Percentiles rank a stretch among this genome's conserved stretches.
Evolutionary conservation across 2,329 filamentous ascomycete genomes (phyloP).

Genomic region (Ascosphaera pollenicola): DNA sequence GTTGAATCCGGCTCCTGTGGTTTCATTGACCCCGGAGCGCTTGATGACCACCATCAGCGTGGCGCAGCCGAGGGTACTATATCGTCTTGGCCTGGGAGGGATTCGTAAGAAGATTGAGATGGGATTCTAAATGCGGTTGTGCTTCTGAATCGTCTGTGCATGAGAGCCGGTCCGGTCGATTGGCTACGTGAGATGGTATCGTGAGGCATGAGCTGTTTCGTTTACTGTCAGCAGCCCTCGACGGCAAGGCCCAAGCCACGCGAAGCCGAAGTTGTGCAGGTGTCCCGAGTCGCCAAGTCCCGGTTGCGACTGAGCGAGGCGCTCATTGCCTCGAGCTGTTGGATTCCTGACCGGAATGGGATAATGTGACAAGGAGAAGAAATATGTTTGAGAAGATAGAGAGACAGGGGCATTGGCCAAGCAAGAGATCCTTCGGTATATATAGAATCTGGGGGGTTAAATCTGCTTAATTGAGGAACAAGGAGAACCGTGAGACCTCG

Average conservation of each 20-base stretch:
- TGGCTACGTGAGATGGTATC: conserved; percentile 10
- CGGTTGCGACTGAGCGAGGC: too few relatives aligned
- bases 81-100: background rate
- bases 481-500: background rate
- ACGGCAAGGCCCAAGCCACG: background rate
- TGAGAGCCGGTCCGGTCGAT: background rate
- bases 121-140: too few relatives aligned
- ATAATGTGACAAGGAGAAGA: background rate
- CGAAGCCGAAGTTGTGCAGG: too few relatives aligned
- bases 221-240: background rate
- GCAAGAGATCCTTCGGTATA: conserved; percentile 6
- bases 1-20: background rate
- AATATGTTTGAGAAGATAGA: background rate
- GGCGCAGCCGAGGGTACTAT: background rate
- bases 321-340: too few relatives aligned
- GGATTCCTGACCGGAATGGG: too few relatives aligned
- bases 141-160: background rate
- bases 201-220: background rate
- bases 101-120: too few relatives aligned
- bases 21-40: too few relatives aligned
- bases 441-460: background rate
- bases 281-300: too few relatives aligned
- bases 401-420: conserved; percentile 9
- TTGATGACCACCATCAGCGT: too few relatives aligned
- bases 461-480: background rate